phyloP scores from a whole-genome alignment of 768 basidiomycete species.

The Cubamyces lactineus region DNA sequence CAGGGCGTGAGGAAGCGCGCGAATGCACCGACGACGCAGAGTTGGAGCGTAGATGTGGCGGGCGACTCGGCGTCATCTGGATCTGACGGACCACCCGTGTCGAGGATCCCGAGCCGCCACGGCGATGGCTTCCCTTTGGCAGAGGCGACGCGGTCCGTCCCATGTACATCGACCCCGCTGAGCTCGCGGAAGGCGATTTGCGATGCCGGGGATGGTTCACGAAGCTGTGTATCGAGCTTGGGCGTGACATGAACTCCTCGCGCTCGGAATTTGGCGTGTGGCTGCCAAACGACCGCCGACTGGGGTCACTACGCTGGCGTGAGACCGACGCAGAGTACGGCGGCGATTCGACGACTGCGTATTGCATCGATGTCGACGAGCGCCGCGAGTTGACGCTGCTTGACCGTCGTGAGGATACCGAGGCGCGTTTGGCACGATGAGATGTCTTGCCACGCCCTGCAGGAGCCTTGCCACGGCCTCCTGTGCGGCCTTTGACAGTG shows the following conservation, averaged over 20 bases:
- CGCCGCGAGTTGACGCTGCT: constrained; percentile 90
- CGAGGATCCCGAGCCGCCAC: constrained; percentile 81
- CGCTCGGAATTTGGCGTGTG: constrained; percentile 89
- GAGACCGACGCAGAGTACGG: constrained; percentile 39
- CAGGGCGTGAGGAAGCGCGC: constrained; percentile 72
- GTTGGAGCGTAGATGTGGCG: constrained; percentile 69
- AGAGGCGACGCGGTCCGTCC: constrained; percentile 75
- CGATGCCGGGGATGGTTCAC: constrained; percentile 61
- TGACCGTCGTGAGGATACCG: constrained; percentile 81
- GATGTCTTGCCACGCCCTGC: constrained; percentile 34
- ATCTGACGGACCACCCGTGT: constrained; percentile 77
- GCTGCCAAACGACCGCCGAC: constrained; percentile 72
- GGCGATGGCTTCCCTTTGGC: constrained; percentile 72
- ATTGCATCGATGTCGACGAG: constrained; percentile 56
- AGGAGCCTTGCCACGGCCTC: constrained; percentile 37
- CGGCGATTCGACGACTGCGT: constrained; percentile 59
- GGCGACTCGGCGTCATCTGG: constrained; percentile 44
- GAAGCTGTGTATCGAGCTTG: constrained; percentile 85
- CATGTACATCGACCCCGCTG: constrained; percentile 62
- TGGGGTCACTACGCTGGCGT: constrained; percentile 52
- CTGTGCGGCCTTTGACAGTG: constrained; percentile 54
- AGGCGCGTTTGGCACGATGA: constrained; percentile 67
- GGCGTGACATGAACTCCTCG: constrained; percentile 76
- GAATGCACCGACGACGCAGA: constrained; percentile 84
- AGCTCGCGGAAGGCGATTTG: constrained; percentile 79